Evolutionary conservation across 2,329 filamentous ascomycete species (phyloP), one percentile per base, ranked within the genome.

Genomic region (Tricladium varicosporioides): DNA sequence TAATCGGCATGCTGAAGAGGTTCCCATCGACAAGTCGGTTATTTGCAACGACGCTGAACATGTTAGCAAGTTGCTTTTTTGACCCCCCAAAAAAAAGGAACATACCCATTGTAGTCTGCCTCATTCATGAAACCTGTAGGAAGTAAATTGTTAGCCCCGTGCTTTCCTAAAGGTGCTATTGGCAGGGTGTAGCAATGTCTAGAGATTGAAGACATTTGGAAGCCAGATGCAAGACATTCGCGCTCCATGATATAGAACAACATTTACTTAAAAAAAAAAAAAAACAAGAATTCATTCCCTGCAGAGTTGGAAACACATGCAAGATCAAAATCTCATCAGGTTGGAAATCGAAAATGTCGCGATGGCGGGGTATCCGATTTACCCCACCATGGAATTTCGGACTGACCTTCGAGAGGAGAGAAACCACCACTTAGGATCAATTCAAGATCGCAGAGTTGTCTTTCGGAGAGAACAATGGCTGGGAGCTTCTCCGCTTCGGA

Each of bases 341-440:
- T 40, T 40, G 36, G 36, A 13, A n/a, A 13, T 40, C 36, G 36
- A 40, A 11, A 40, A 40, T n/a, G 36, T 40, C n/a, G n/a, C 14
- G 44, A 53, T 64, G 54, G 67, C 48, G 64, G 65, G 60, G 66
- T 63, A 48, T 32, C 54, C 22, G 22, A 27, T 50, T 50, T 57
- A 56, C 63, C 65, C 65, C 66, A 59, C 63, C 62, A 64, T 51
- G 19, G 46, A 53, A 48, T 43, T 53, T 45, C 31, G 48, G 57
- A 62, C 85, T 62, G 70, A 95, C 92, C 94, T 85, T 99, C 93
- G 43, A 99, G 85, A 58, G 94, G 94, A 64, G 92, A 97, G 80
- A 99, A 99, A 65, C 94, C 94, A 73, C 94, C 94, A 75, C 92
- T 97, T 75, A 99, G 86, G 71, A 99, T 92, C 76, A 99, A 78